Percentiles rank a stretch among this genome's conserved stretches.
Evolutionary conservation across 139 green algal genomes (phyloP).

Genomic region (Chlamydomonas applanata): DNA sequence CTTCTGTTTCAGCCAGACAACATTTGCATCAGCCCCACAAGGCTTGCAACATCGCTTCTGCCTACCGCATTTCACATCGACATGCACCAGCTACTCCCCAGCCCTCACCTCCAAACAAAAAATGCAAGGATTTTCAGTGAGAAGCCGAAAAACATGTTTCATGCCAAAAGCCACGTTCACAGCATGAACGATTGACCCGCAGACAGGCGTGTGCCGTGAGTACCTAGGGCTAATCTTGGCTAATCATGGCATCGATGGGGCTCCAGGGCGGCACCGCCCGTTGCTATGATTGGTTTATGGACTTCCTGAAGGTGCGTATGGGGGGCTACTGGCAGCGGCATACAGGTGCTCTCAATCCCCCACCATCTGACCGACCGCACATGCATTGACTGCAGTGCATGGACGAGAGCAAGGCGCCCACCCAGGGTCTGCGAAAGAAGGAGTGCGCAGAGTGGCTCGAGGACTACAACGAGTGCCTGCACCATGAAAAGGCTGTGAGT

Average conservation of each 20-base stretch:
- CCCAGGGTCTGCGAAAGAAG: slow-evolving; percentile 26
- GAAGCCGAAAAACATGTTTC: not conserved
- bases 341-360: no score
- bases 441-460: slow-evolving; percentile 47
- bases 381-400: slow-evolving; percentile 33
- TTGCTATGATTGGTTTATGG: slow-evolving; percentile 43
- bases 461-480: slow-evolving; percentile 52
- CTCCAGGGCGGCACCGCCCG: slow-evolving; percentile 24
- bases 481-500: slow-evolving; percentile 40
- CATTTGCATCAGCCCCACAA: no score
- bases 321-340: no score
- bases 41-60: no score
- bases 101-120: no score
- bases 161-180: not conserved
- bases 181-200: no score
- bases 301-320: slow-evolving; percentile 29
- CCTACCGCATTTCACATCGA: no score
- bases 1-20: no score
- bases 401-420: slow-evolving; percentile 47
- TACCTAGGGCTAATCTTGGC: not conserved
- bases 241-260: slow-evolving; percentile 30
- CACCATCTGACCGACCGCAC: no score
- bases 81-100: no score
- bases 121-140: not conserved
- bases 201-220: no score